phyloP scores from a whole-genome alignment of 352 stramenopile species.

The Peronospora destructor region DNA sequence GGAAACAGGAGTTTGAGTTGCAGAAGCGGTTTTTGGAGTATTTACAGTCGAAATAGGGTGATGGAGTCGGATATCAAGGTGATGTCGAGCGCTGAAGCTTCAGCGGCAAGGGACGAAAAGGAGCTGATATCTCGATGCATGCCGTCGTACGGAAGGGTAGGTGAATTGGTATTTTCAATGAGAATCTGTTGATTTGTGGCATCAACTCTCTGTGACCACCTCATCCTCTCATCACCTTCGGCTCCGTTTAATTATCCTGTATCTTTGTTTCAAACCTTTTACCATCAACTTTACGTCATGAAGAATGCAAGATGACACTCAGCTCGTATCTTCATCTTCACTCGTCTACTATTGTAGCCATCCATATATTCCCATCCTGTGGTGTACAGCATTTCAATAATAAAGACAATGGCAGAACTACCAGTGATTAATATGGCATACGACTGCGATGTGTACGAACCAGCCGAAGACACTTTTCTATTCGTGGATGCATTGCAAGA shows the following conservation, averaged over 20 bases:
- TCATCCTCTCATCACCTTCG: slow-evolving; percentile 22
- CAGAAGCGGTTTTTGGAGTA: slow-evolving; percentile 80
- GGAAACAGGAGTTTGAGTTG: slow-evolving; percentile 73
- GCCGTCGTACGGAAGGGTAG: no score
- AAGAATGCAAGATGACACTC: slow-evolving; percentile 67
- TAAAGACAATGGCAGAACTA: slow-evolving; percentile 33
- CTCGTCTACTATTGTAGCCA: slow-evolving; percentile 43
- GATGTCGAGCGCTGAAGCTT: not conserved
- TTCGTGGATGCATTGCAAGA: slow-evolving; percentile 92
- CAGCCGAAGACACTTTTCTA: slow-evolving; percentile 95
- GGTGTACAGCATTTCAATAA: slow-evolving; percentile 8
- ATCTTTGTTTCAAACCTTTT: slow-evolving; percentile 57
- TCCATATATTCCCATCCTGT: slow-evolving; percentile 26
- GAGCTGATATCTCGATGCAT: not conserved
- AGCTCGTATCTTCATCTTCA: slow-evolving; percentile 66
- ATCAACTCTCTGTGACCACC: not conserved
- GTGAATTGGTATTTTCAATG: slow-evolving; percentile 6
- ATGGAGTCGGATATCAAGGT: not conserved
- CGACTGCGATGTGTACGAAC: slow-evolving; percentile 93
- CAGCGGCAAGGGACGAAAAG: not conserved
- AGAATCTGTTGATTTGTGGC: slow-evolving; percentile 12
- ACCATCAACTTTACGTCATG: slow-evolving; percentile 58
- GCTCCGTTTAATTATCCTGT: no score
- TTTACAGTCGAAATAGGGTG: slow-evolving; percentile 62
- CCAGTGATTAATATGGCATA: slow-evolving; percentile 72